These are phyloP conservation scores for Lasiodiplodia sp. DNA, from an alignment of 2,329 filamentous ascomycete genomes.

Conservation along the genomic window DNA sequence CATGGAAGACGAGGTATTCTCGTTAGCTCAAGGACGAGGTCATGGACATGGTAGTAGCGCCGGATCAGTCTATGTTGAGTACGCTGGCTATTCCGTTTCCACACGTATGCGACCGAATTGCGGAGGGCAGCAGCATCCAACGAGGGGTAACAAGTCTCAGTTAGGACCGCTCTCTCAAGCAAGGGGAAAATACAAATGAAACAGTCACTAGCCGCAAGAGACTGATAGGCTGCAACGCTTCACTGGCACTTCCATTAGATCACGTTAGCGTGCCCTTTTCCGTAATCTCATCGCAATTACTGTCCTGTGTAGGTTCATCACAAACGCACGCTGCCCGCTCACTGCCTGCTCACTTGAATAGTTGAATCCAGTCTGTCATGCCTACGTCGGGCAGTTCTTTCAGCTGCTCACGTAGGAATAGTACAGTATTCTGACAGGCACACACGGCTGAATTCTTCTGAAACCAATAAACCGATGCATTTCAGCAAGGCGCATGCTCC, in stretches of 20 bases:
- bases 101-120: not conserved
- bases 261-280: too few species aligned
- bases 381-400: too few species aligned
- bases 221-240: not conserved
- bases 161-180: not conserved
- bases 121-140: not conserved
- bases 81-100: not conserved
- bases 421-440: too few species aligned
- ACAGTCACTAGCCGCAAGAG: not conserved
- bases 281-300: too few species aligned
- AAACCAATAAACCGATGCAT: not conserved
- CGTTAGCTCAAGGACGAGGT: not conserved
- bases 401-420: too few species aligned
- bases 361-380: too few species aligned
- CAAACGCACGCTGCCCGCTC: too few species aligned
- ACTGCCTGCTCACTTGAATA: too few species aligned
- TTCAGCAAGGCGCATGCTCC: not conserved
- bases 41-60: not conserved
- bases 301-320: too few species aligned
- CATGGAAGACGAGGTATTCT: not conserved
- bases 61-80: not conserved
- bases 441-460: too few species aligned
- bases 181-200: not conserved
- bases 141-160: not conserved
- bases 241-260: not conserved